Evolutionary conservation across 2,329 filamentous ascomycete genomes (phyloP).

Genomic region (Chrysosporium queenslandicum): DNA sequence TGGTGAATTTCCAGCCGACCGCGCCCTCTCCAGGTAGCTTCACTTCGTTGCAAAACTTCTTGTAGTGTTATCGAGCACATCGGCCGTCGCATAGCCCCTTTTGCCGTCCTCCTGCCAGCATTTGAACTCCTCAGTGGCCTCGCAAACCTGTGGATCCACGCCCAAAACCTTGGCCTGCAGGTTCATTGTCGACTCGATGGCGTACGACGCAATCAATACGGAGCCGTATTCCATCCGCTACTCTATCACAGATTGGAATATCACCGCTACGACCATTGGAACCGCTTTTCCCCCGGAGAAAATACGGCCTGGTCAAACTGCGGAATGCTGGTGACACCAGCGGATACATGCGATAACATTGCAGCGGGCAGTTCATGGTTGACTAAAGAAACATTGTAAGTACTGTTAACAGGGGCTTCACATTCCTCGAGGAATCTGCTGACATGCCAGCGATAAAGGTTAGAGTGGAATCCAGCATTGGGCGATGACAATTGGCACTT

Average conservation of each 20-base stretch:
- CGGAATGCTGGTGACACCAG: slow-evolving; percentile 3
- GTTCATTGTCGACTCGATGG: slow-evolving; percentile 19
- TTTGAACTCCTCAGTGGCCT: slow-evolving; percentile 19
- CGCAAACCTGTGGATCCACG: slow-evolving; percentile 13
- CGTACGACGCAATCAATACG: slow-evolving; percentile 21
- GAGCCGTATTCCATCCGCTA: slow-evolving; percentile 10
- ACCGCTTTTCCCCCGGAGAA: slow-evolving; percentile 11
- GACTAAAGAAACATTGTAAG: slow-evolving; percentile 12
- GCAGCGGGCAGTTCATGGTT: slow-evolving; percentile 1
- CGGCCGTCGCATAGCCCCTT: slow-evolving; percentile 13
- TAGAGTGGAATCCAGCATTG: slow-evolving; percentile 13
- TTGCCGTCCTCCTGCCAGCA: slow-evolving; percentile 19
- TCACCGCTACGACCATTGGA: slow-evolving; percentile 8
- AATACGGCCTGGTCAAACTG: slow-evolving; percentile 12
- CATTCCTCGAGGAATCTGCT: background rate
- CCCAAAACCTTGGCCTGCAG: slow-evolving; percentile 20
- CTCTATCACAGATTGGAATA: slow-evolving; percentile 11
- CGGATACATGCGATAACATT: slow-evolving; percentile 11
- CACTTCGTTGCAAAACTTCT: slow-evolving; percentile 24
- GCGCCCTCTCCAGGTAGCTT: slow-evolving; percentile 13
- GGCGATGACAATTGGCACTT: slow-evolving; percentile 11
- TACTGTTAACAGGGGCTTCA: background rate
- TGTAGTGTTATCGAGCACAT: slow-evolving; percentile 22
- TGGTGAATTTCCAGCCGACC: slow-evolving; percentile 18
- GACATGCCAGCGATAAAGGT: background rate